Evolutionary conservation across 2,329 filamentous ascomycete genomes (phyloP).

Genomic region (Thelonectria discophora): DNA sequence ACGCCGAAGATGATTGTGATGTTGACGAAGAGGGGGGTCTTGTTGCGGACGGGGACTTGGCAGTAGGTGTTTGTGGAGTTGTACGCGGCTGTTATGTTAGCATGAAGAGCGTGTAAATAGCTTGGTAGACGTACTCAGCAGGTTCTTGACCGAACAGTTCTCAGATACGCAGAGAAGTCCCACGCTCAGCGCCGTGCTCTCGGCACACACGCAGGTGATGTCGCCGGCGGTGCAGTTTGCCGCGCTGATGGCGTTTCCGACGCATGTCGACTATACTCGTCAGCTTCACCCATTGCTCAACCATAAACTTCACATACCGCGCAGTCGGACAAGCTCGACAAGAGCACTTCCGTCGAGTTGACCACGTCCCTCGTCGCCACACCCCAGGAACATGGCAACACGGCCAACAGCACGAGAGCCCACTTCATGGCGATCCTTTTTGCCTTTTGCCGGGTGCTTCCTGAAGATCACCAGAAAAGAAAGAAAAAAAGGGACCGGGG

Average conservation of each 20-base stretch:
- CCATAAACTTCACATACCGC: slow-evolving; percentile 20
- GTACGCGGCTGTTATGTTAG: slow-evolving; percentile 25
- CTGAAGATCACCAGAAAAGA: slow-evolving; percentile 7
- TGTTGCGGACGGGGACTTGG: slow-evolving; percentile 24
- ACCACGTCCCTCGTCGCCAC: slow-evolving; percentile 7
- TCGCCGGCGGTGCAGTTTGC: slow-evolving; percentile 35
- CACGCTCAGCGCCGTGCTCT: slow-evolving; percentile 26
- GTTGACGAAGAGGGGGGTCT: slow-evolving; percentile 25
- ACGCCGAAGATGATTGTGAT: slow-evolving; percentile 30
- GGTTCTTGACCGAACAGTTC: slow-evolving; percentile 33
- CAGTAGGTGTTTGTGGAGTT: slow-evolving; percentile 31
- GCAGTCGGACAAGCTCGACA: slow-evolving; percentile 31
- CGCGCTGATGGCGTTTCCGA: slow-evolving; percentile 25
- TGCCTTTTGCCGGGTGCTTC: slow-evolving; percentile 3
- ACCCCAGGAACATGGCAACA: slow-evolving; percentile 29
- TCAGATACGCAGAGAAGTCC: slow-evolving; percentile 33
- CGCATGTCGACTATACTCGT: slow-evolving; percentile 21
- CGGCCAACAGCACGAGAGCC: slow-evolving; percentile 32
- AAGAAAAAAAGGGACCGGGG: slow-evolving; percentile 6
- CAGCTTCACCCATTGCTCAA: background rate
- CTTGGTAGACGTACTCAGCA: slow-evolving; percentile 21
- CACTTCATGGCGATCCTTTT: slow-evolving; percentile 36
- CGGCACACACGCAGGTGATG: slow-evolving; percentile 36
- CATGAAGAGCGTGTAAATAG: background rate
- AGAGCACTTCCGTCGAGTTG: slow-evolving; percentile 27